Base-by-base conservation (phyloP, 139 green algal species). In the Picochlorum sp. region DNA sequence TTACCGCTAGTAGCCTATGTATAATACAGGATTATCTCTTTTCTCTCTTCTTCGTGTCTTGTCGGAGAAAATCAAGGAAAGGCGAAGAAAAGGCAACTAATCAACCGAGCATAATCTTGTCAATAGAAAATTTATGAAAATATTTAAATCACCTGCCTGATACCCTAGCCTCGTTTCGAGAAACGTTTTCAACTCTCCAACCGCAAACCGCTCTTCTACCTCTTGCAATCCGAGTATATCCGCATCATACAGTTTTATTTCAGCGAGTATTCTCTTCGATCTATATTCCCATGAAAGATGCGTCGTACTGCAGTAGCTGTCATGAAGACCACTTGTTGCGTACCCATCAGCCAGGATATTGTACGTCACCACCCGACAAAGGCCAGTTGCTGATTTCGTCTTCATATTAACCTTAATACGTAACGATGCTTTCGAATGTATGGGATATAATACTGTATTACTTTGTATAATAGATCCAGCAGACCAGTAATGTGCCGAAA, bases 261-360 rank as follows among this genome's bases (percentile, higher is more conserved):
- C 50, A 14, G 53, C 37, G 24, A 78, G 36, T 1, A 77, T 7
- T 13, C 37, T 40, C 16, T 18, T 51, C 3, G 53, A 43, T 8
- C 74, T 28, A 13, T 30, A 61, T 3, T 25, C 22, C 68, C 73
- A 80, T 29, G 44, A 16, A 13, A 82, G 31, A 37, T 65, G 43
- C 32, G 74, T 25, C 0, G 43, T 20, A 3, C 57, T 32, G 47
- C 77, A 85, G 65, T 81, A 73, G 13, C 10, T 25, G 59, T 75
- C 59, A 43, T 55, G 37, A 3, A 55, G 13, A 41, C 35, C 68
- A 57, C 47, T 50, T 24, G 18, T 60, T 2, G 64, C 57, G 29
- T 78, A 79, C 9, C 68, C 74, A 20, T 81, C 32, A 0, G 75
- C 75, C 30, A 84, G 37, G 14, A 84, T 72, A 57, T 83, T 84